Evolutionary conservation across 106 monocot species (phyloP), one percentile per base, ranked within the genome.

Genomic region (Chionographis japonica): DNA sequence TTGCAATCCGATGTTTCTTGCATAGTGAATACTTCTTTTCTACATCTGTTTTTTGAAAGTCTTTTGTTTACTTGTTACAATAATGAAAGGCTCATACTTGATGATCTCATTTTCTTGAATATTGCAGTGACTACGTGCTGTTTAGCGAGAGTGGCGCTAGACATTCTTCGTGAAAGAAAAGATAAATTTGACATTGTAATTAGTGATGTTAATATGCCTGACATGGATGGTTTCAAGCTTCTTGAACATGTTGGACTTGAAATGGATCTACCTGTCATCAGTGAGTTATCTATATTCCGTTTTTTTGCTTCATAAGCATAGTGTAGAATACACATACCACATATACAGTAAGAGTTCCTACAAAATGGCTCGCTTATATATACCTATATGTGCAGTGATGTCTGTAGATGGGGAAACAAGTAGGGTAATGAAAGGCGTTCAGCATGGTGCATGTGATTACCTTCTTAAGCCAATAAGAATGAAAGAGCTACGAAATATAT

Each of bases 351-450:
- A 12, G n/a, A 38, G 11, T 5, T 18, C 2, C n/a, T 49, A 40
- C 27, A 6, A 54, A 54, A 4, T 46, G 17, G 56, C 56, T 46
- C 9, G 51, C n/a, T 59, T 63, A 2, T 70, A 50, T 60, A 19
- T 65, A 46, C 41, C 27, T n/a, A 50, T 69, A 10, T 61, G 5
- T 83, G 70, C 83, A 94, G 94, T 94, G 94, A 94, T 94, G 94
- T 94, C 94, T 40, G 91, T 94, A 14, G 94, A 94, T 75, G 94
- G 94, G 40, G 94, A 94, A 60, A 94, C 94, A 61, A 94, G 94
- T 73, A 87, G 94, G 73, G 94, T 94, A 35, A 94, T 94, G 94
- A 94, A 94, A 81, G 94, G 94, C 40, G 94, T 94, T 52, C 94
- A 94, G 41, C 94, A 94, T 73, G 94, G 94, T 77, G 94, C 94